Conservation (phyloP, 176 grass and related monocot species). For the Carex scoparia region DNA sequence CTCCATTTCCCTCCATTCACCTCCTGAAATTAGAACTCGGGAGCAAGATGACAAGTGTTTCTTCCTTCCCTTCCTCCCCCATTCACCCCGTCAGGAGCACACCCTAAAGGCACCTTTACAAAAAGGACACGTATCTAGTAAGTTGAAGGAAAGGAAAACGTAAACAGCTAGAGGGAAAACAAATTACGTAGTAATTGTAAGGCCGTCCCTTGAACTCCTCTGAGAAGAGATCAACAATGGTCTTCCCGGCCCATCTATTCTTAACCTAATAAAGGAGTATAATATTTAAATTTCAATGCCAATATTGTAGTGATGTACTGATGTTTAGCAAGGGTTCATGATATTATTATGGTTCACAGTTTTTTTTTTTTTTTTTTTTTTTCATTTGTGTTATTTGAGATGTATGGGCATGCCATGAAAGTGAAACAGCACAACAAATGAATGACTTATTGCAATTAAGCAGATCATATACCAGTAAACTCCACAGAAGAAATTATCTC, state of each 20-base stretch:
- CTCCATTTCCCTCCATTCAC: no score
- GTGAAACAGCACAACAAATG: background rate
- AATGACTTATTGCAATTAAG: background rate
- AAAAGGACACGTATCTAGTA: background rate
- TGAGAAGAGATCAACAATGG: conserved; percentile 89
- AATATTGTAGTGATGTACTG: background rate
- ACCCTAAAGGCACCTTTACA: no score
- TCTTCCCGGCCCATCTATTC: conserved; percentile 89
- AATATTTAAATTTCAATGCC: background rate
- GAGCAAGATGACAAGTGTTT: no score
- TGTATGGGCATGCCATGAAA: background rate
- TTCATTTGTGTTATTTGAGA: background rate
- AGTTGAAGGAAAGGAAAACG: background rate
- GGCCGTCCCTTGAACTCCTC: conserved; percentile 87
- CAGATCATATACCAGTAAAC: background rate
- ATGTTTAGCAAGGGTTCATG: no score
- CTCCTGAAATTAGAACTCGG: no score
- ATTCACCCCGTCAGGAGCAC: no score
- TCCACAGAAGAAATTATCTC: background rate
- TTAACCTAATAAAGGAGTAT: conserved; percentile 44
- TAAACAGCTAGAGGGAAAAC: background rate
- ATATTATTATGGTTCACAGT: no score
- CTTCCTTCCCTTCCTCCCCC: no score
- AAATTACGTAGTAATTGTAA: conserved; percentile 74
- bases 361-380: background rate